Conservation (phyloP, 140 eudicot species). For the Oenanthe javanica region DNA sequence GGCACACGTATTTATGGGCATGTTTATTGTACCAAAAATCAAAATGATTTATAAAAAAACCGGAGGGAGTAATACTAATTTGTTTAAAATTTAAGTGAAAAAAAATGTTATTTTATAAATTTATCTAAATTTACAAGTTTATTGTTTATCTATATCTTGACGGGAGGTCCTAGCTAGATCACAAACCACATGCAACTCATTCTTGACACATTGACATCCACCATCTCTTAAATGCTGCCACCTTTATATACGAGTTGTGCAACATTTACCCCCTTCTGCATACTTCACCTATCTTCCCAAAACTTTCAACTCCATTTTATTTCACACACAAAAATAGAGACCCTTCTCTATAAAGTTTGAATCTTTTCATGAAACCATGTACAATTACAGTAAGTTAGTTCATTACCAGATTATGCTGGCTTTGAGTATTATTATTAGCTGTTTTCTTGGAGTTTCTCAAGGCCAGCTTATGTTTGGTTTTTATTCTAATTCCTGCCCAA, state of each 20-base stretch:
- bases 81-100: too few species aligned
- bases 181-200: conserved; percentile 4
- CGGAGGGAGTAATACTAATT: too few species aligned
- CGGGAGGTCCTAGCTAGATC: not conserved
- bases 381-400: not conserved
- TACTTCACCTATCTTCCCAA: not conserved
- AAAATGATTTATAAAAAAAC: too few species aligned
- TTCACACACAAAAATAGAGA: not conserved
- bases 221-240: conserved; percentile 19
- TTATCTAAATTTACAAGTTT: too few species aligned
- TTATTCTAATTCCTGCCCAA: conserved; percentile 47
- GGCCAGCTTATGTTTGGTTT: conserved; percentile 58
- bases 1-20: too few species aligned
- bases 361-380: not conserved
- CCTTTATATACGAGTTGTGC: conserved; percentile 10
- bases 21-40: too few species aligned
- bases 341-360: not conserved
- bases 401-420: not conserved
- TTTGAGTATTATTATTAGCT: not conserved
- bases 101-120: too few species aligned
- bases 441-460: conserved; percentile 20
- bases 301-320: not conserved
- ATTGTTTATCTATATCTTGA: not conserved
- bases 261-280: conserved; percentile 5
- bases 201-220: conserved; percentile 21